Evolutionary conservation across 352 stramenopile species (phyloP).

Genomic region (Globisporangium ultimum): DNA sequence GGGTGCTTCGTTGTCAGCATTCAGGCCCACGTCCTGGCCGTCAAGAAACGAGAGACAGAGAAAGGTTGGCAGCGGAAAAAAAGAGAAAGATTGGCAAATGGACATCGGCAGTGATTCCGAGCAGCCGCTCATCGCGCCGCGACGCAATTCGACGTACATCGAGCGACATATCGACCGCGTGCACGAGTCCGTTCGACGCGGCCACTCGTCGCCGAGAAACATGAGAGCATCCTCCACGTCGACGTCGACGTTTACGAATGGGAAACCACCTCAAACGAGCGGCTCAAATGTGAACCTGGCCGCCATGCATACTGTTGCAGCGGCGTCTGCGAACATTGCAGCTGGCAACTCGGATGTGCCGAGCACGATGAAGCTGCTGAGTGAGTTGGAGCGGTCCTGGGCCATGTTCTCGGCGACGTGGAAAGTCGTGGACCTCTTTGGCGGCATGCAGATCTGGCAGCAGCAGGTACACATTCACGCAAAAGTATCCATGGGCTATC

Average conservation of each 20-base stretch:
- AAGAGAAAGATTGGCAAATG: too few relatives aligned
- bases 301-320: background rate
- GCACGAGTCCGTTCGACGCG: constrained; percentile 5
- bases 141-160: constrained; percentile 6
- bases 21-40: too few relatives aligned
- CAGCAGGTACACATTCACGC: constrained; percentile 21
- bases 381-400: constrained; percentile 68
- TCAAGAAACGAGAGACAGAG: too few relatives aligned
- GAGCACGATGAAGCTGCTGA: constrained; percentile 63
- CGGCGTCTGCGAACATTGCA: background rate
- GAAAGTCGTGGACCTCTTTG: constrained; percentile 67
- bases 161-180: constrained; percentile 7
- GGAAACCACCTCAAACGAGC: too few relatives aligned
- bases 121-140: background rate
- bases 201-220: constrained; percentile 3
- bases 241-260: background rate
- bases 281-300: too few relatives aligned
- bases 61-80: too few relatives aligned
- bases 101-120: too few relatives aligned
- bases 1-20: too few relatives aligned
- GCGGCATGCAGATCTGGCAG: constrained; percentile 66
- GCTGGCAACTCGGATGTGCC: constrained; percentile 26
- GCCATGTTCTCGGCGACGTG: constrained; percentile 67
- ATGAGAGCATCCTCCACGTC: background rate
- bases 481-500: too few relatives aligned